These are phyloP conservation scores for Gaeumannomyces sp. DNA, from an alignment of 2,329 filamentous ascomycete genomes.

Conservation along the genomic window DNA sequence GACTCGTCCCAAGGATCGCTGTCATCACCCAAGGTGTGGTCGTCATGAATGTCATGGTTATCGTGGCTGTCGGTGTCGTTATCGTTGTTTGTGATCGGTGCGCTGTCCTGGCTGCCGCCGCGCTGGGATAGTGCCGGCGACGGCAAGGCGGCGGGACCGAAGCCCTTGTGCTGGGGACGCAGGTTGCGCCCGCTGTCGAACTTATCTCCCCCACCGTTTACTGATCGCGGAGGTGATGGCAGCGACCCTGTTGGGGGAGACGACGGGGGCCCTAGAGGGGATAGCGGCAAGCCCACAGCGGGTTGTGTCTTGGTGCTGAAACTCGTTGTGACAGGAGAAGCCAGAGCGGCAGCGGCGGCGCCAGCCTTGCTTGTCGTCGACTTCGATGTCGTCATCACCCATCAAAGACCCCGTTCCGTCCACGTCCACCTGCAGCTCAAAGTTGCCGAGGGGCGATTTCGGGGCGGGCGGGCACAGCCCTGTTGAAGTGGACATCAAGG, in stretches of 20 bases:
- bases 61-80: neutral
- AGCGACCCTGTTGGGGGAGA: constrained; percentile 6
- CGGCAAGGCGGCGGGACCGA: constrained; percentile 29
- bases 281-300: neutral
- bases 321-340: neutral
- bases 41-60: neutral
- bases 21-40: constrained; percentile 12
- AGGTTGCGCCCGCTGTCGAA: neutral
- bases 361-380: constrained; percentile 16
- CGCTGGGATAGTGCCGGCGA: constrained; percentile 36
- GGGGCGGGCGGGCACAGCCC: constrained; percentile 21
- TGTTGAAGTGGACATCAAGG: constrained; percentile 42
- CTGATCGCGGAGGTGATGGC: constrained; percentile 29
- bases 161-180: constrained; percentile 11
- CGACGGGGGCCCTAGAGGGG: neutral
- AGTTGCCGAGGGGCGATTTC: constrained; percentile 35
- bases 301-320: neutral
- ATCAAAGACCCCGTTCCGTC: constrained; percentile 23
- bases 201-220: constrained; percentile 16
- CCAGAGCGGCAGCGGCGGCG: neutral
- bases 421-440: constrained; percentile 28
- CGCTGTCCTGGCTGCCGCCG: constrained; percentile 33
- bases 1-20: constrained; percentile 12
- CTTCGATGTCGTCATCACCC: constrained; percentile 23
- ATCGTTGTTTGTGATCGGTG: constrained; percentile 10